phyloP scores from a whole-genome alignment of 2,329 filamentous ascomycete species.

The Hymenoscyphus linearis region DNA sequence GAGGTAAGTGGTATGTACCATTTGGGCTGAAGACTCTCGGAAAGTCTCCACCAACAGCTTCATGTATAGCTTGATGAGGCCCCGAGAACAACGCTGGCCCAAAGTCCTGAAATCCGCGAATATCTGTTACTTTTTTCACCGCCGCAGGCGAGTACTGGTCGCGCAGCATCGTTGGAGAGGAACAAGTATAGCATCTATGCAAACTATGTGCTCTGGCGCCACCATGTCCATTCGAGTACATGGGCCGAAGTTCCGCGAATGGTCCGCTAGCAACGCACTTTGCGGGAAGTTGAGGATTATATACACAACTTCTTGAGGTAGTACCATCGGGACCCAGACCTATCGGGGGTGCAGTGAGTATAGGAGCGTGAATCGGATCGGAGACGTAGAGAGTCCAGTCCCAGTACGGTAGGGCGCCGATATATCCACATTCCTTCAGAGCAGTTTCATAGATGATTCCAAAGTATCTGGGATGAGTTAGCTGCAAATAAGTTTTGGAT shows the following conservation, averaged over 20 bases:
- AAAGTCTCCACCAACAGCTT: constrained; percentile 6
- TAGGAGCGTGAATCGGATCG: constrained; percentile 3
- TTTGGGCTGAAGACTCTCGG: constrained; percentile 1
- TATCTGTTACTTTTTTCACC: not conserved
- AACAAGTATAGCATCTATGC: constrained; percentile 5
- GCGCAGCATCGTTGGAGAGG: constrained; percentile 2
- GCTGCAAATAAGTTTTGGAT: not conserved
- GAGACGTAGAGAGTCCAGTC: not conserved
- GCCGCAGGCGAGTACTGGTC: not conserved
- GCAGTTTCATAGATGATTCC: constrained; percentile 29
- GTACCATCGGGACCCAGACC: constrained; percentile 7
- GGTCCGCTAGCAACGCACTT: constrained; percentile 6
- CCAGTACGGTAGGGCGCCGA: constrained; percentile 7
- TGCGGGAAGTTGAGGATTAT: not conserved
- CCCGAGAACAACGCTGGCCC: constrained; percentile 1
- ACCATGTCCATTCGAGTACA: not conserved
- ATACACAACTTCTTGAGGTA: constrained; percentile 6
- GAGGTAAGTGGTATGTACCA: not conserved
- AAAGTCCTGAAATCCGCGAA: not conserved
- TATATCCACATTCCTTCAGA: constrained; percentile 17
- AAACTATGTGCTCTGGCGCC: not conserved
- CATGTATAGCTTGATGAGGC: constrained; percentile 4
- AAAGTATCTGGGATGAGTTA: not conserved
- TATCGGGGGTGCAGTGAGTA: not conserved
- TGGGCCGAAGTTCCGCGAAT: constrained; percentile 4